phyloP scores from a whole-genome alignment of 306 rosid genomes.

The Sindora glabra region DNA sequence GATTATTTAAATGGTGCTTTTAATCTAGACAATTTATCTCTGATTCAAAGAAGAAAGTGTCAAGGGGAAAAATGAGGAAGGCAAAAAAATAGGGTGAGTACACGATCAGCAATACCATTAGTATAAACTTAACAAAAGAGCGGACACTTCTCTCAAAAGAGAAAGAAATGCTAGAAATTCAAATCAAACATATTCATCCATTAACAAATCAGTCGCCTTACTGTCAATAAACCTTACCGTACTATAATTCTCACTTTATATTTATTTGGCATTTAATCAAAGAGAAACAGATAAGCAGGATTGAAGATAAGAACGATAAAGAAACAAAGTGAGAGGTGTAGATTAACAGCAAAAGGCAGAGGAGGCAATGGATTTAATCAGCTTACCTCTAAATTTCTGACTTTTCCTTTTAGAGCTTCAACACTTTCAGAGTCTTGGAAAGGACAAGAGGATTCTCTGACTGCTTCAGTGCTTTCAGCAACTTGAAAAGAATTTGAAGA shows the following conservation, averaged over 20 bases:
- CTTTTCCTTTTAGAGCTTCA: constrained; percentile 45
- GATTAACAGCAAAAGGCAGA: not conserved
- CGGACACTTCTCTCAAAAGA: not conserved
- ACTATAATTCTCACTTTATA: not conserved
- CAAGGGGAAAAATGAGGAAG: not conserved
- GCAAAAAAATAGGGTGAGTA: not conserved
- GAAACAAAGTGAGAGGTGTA: not conserved
- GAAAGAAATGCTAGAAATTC: not conserved
- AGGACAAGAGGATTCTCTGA: constrained; percentile 36
- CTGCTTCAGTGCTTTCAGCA: constrained; percentile 26
- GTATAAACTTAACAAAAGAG: not conserved
- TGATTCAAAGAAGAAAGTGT: constrained; percentile 1
- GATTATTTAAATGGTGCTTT: constrained; percentile 7
- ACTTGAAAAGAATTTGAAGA: constrained; percentile 27
- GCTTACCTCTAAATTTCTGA: constrained; percentile 55
- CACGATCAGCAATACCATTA: not conserved
- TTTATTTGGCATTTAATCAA: not conserved
- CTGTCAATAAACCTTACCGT: not conserved
- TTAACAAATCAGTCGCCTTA: not conserved
- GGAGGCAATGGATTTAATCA: constrained; percentile 1
- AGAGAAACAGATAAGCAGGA: not conserved
- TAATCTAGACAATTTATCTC: constrained; percentile 1
- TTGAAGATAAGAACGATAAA: not conserved
- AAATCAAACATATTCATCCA: not conserved
- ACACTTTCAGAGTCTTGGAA: constrained; percentile 25